phyloP scores from a whole-genome alignment of 371 early-diverging fungal genomes.

The Circinella minor region DNA sequence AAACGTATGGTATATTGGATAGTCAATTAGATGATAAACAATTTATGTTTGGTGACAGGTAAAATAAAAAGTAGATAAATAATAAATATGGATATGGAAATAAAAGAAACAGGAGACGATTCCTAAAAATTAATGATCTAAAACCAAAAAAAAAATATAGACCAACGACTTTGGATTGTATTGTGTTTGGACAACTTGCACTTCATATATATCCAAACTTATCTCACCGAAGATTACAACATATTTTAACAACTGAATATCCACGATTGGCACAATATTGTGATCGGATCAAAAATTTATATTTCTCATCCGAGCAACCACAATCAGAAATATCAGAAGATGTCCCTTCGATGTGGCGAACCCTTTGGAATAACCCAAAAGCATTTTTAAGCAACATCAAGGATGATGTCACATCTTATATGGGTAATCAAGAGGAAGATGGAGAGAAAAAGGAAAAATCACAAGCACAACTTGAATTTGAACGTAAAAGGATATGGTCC shows the following conservation, averaged over 20 bases:
- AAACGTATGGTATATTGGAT: slow-evolving; percentile 61
- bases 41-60: slow-evolving; percentile 72
- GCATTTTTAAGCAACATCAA: slow-evolving; percentile 52
- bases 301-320: slow-evolving; percentile 20
- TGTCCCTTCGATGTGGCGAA: slow-evolving; percentile 59
- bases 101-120: too few species aligned
- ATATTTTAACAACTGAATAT: slow-evolving; percentile 60
- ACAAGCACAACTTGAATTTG: slow-evolving; percentile 59
- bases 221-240: slow-evolving; percentile 64
- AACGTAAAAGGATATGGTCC: slow-evolving; percentile 63
- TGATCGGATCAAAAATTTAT: slow-evolving; percentile 49
- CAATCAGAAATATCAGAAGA: slow-evolving; percentile 42
- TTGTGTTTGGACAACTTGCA: slow-evolving; percentile 73
- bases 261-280: slow-evolving; percentile 64
- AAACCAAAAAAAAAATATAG: slow-evolving; percentile 15
- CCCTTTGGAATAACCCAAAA: slow-evolving; percentile 47
- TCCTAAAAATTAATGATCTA: too few species aligned
- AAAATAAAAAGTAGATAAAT: slow-evolving; percentile 10
- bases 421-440: slow-evolving; percentile 27
- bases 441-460: slow-evolving; percentile 49
- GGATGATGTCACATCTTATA: slow-evolving; percentile 39
- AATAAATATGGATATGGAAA: too few species aligned
- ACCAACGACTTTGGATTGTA: slow-evolving; percentile 69
- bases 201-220: slow-evolving; percentile 68
- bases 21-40: slow-evolving; percentile 62